phyloP scores from a whole-genome alignment of 108 stramenopile species.

The Cylindrotheca fusiformis region DNA sequence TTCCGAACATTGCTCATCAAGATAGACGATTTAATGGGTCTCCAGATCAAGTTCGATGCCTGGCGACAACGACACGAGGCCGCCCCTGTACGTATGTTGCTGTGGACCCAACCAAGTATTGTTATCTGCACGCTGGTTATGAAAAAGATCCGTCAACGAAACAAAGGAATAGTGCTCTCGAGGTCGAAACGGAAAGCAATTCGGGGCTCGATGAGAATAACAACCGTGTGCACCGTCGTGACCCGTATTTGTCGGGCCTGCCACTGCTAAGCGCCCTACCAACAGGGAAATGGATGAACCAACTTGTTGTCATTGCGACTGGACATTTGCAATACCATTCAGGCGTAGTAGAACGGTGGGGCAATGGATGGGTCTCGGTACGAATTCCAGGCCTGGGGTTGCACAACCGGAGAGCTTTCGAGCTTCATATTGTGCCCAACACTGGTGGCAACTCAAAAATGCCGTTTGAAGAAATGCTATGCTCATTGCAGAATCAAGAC shows the following conservation, averaged over 20 bases:
- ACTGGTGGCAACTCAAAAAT: not conserved
- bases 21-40: constrained; percentile 32
- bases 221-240: no score
- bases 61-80: constrained; percentile 47
- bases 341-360: constrained; percentile 37
- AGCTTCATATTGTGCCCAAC: constrained; percentile 9
- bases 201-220: no score
- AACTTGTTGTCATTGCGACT: constrained; percentile 19
- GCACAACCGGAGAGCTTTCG: constrained; percentile 47
- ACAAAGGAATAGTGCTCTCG: no score
- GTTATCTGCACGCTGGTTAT: constrained; percentile 42
- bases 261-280: not conserved
- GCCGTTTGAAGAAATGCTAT: no score
- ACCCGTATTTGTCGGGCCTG: no score
- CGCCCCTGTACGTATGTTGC: constrained; percentile 42
- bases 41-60: constrained; percentile 18
- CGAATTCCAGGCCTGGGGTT: constrained; percentile 14
- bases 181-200: no score
- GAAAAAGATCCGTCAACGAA: constrained; percentile 35
- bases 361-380: constrained; percentile 56
- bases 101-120: constrained; percentile 37
- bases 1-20: constrained; percentile 9
- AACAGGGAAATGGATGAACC: constrained; percentile 21
- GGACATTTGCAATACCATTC: constrained; percentile 27
- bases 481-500: no score